Evolutionary conservation across 352 stramenopile species (phyloP).

Genomic region (Globisporangium canariense): DNA sequence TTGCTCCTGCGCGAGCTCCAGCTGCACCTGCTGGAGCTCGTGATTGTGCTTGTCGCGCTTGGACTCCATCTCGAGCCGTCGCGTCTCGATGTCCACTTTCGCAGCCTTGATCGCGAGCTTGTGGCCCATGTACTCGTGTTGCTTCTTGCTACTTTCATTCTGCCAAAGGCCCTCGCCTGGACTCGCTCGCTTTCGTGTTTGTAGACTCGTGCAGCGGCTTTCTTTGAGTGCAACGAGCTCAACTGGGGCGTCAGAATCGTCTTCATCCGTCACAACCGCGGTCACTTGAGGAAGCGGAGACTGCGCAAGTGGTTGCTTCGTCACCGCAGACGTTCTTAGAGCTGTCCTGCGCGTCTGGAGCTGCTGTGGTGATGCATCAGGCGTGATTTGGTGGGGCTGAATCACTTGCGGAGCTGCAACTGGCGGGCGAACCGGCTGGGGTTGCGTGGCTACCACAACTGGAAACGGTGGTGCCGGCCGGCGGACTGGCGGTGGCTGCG

Average conservation of each 20-base stretch:
- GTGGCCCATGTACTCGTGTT: constrained; percentile 33
- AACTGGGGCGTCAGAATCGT: neutral
- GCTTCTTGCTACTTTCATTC: neutral
- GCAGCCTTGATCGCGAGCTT: constrained; percentile 41
- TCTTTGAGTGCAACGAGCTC: neutral
- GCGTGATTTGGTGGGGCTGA: neutral
- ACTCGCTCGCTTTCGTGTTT: constrained; percentile 3
- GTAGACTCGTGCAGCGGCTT: neutral
- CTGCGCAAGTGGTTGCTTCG: neutral
- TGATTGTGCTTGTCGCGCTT: constrained; percentile 36
- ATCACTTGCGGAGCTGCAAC: neutral
- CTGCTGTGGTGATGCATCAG: neutral
- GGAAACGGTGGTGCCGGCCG: neutral
- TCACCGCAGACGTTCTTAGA: too few species aligned
- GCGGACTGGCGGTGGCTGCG: neutral
- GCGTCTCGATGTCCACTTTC: constrained; percentile 37
- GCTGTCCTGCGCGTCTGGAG: neutral
- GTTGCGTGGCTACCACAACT: neutral
- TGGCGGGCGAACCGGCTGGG: neutral
- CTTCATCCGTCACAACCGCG: constrained; percentile 8
- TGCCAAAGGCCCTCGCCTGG: neutral
- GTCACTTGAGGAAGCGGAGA: neutral
- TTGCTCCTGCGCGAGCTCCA: constrained; percentile 48
- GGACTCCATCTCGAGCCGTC: constrained; percentile 40
- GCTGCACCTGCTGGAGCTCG: constrained; percentile 41